phyloP scores from a whole-genome alignment of 2,329 filamentous ascomycete genomes.

The Epichloe gansuensis region DNA sequence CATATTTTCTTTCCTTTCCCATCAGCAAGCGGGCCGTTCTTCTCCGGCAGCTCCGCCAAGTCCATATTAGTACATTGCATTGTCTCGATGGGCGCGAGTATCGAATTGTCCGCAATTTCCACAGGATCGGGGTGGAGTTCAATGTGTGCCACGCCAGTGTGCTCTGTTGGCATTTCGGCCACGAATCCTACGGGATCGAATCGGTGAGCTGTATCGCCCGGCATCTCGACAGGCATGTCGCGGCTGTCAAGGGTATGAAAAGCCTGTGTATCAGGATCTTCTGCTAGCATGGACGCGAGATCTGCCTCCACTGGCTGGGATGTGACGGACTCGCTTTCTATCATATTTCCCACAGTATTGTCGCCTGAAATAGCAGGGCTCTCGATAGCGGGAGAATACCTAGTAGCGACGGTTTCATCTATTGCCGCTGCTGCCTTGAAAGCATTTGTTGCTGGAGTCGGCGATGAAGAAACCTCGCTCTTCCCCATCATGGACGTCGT shows the following conservation, averaged over 20 bases:
- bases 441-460: not conserved
- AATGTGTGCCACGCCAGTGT: conserved; percentile 26
- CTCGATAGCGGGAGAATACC: not conserved
- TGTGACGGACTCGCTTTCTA: conserved; percentile 7
- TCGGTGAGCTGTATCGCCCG: conserved; percentile 10
- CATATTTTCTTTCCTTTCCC: not conserved
- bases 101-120: conserved; percentile 30
- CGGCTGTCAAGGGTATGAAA: conserved; percentile 24
- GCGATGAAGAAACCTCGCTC: conserved; percentile 7
- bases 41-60: conserved; percentile 27
- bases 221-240: conserved; percentile 17
- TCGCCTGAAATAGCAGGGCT: not conserved
- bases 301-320: conserved; percentile 1
- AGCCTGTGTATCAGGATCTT: conserved; percentile 5
- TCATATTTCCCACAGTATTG: not conserved
- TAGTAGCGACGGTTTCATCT: not conserved
- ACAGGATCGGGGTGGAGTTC: conserved; percentile 33
- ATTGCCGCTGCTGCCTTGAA: not conserved
- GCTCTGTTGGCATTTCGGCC: conserved; percentile 35
- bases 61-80: conserved; percentile 8
- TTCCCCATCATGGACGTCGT: conserved; percentile 17
- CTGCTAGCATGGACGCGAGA: not conserved
- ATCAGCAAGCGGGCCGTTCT: conserved; percentile 17
- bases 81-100: conserved; percentile 25
- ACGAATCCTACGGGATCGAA: conserved; percentile 32